phyloP scores from a whole-genome alignment of 2,329 filamentous ascomycete genomes.

The Pseudocercospora fijiensis region DNA sequence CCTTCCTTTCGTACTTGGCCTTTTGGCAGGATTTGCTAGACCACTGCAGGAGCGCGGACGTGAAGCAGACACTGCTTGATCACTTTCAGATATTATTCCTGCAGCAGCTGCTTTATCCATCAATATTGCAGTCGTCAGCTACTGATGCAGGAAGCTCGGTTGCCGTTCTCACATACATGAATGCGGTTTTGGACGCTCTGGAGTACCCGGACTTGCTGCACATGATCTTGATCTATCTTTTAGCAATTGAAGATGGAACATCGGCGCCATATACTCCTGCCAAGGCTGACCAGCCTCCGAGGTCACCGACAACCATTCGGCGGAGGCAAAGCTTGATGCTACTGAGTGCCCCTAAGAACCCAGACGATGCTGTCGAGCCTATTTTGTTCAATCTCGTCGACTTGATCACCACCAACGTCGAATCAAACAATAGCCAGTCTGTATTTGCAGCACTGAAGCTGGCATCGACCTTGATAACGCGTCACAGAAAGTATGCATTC shows the following conservation, averaged over 20 bases:
- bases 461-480: constrained; percentile 78
- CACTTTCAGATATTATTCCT: constrained; percentile 97
- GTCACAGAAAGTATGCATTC: constrained; percentile 84
- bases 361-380: constrained; percentile 74
- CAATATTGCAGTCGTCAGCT: constrained; percentile 92
- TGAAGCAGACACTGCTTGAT: constrained; percentile 88
- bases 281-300: constrained; percentile 48
- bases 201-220: constrained; percentile 94
- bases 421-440: constrained; percentile 82
- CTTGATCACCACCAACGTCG: constrained; percentile 79
- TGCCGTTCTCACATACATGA: constrained; percentile 89
- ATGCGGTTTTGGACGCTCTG: constrained; percentile 83
- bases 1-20: constrained; percentile 88
- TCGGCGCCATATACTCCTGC: constrained; percentile 57
- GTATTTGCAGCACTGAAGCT: constrained; percentile 86
- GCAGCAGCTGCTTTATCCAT: constrained; percentile 94
- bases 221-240: constrained; percentile 85
- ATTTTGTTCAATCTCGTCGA: constrained; percentile 91
- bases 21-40: constrained; percentile 99
- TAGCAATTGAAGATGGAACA: constrained; percentile 69
- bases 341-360: constrained; percentile 72
- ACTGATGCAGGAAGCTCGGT: constrained; percentile 95
- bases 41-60: constrained; percentile 87
- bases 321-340: constrained; percentile 88
- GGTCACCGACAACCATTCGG: constrained; percentile 63